Evolutionary conservation across 768 basidiomycete species (phyloP).

Genomic region (Termitomyces sp.): DNA sequence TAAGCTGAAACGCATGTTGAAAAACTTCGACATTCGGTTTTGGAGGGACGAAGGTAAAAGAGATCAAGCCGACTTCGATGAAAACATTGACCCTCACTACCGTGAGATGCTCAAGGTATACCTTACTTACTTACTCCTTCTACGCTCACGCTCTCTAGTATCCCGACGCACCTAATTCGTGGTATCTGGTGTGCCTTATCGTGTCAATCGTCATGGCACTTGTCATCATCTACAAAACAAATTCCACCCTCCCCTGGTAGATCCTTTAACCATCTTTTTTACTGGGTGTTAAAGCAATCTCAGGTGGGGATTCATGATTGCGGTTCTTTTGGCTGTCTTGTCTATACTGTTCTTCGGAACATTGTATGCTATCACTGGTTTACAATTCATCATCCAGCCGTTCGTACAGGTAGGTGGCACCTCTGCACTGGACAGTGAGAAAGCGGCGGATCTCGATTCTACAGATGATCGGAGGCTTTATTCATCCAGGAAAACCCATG

Average conservation of each 20-base stretch:
- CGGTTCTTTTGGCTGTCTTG: conserved; percentile 36
- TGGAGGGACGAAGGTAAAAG: conserved; percentile 37
- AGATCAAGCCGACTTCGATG: conserved; percentile 18
- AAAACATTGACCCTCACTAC: conserved; percentile 42
- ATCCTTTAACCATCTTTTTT: neutral
- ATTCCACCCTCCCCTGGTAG: conserved; percentile 44
- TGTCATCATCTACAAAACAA: conserved; percentile 38
- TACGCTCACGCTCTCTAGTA: conserved; percentile 26
- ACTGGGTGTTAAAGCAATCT: neutral
- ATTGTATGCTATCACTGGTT: conserved; percentile 40
- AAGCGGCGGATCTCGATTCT: conserved; percentile 21
- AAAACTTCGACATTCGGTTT: conserved; percentile 33
- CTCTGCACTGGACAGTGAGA: too few species aligned
- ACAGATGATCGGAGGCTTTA: conserved; percentile 55
- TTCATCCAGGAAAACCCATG: conserved; percentile 56
- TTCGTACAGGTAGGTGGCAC: conserved; percentile 37
- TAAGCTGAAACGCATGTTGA: conserved; percentile 25
- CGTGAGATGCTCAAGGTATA: conserved; percentile 44
- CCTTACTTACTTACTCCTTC: neutral
- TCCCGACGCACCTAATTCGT: conserved; percentile 51
- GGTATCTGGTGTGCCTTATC: conserved; percentile 40
- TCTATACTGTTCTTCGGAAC: conserved; percentile 42
- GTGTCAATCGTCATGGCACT: conserved; percentile 36
- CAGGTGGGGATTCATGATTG: conserved; percentile 44
- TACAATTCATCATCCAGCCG: conserved; percentile 38